Percentiles rank a stretch among this genome's conserved stretches.
These are phyloP conservation scores for Ophiostoma angusticollis DNA, from an alignment of 2,329 filamentous ascomycete species.

Conservation along the genomic window DNA sequence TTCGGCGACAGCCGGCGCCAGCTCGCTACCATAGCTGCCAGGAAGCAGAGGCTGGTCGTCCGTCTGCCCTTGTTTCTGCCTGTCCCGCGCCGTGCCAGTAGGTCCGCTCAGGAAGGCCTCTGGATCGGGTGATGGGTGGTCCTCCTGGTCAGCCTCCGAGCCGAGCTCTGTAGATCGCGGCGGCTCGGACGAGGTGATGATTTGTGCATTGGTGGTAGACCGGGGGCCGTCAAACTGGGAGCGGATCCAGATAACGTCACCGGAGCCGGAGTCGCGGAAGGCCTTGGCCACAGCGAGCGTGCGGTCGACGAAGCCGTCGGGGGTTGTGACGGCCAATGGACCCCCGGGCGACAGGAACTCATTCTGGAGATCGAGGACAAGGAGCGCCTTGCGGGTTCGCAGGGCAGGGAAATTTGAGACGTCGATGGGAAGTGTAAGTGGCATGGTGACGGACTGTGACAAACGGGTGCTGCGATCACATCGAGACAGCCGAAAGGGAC, in stretches of 20 bases:
- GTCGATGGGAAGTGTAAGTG: conserved; percentile 43
- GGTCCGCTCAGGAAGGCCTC: conserved; percentile 25
- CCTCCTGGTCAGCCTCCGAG: conserved; percentile 20
- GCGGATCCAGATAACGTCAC: conserved; percentile 71
- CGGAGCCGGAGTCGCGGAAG: conserved; percentile 59
- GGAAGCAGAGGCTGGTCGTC: conserved; percentile 27
- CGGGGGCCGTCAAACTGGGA: conserved; percentile 58
- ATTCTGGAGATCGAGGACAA: conserved; percentile 80
- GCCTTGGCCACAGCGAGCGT: conserved; percentile 52
- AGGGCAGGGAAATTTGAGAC: conserved; percentile 41
- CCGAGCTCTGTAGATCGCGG: not conserved
- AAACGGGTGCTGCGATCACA: not conserved
- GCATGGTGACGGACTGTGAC: conserved; percentile 8
- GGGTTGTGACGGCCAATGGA: conserved; percentile 51
- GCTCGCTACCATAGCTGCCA: conserved; percentile 32
- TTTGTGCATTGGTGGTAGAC: conserved; percentile 39
- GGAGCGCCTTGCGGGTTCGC: conserved; percentile 53
- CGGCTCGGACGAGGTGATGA: conserved; percentile 29
- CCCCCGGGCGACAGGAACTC: conserved; percentile 66
- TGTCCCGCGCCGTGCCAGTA: conserved; percentile 8
- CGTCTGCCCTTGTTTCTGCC: conserved; percentile 21
- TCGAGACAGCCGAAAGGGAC: not conserved
- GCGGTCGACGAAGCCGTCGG: conserved; percentile 52
- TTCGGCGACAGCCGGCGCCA: conserved; percentile 29
- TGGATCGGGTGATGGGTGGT: too few species aligned